Evolutionary conservation across 202 grass and related monocot genomes (phyloP), one percentile per base, ranked within the genome.

Genomic region (Bolboschoenoplectus hybrid): DNA sequence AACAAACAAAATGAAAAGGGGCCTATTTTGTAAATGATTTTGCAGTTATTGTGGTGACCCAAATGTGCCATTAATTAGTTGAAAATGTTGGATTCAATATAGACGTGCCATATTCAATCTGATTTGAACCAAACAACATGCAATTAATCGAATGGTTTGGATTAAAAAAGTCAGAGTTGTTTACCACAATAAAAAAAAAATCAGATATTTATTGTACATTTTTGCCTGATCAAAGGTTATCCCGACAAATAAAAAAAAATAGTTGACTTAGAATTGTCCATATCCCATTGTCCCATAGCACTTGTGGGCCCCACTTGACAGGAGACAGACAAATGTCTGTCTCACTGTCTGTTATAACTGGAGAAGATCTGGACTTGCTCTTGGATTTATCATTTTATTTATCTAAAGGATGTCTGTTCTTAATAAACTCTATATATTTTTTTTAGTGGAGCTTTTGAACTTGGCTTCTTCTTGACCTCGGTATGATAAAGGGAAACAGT

Each of bases 391-490:
- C 34, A 10, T 4, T 3, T 67, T 3, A 3, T 12, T 55, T 40
- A 12, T 79, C 52, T 3, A 58, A 35, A 79, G 75, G 52, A 60
- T 60, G 52, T 79, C 35, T 79, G 75, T 43, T 79, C 50, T 58
- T 80, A 80, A 80, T 80, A 41, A 60, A 80, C 16, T 41, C 13
- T 16, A 41, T 41, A 74, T 58, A 17, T n/a, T 9, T 79, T 40
- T 74, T 41, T 43, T 60, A 20, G 51, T 61, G 75, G 75, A 80
- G 36, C 75, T 60, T 80, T 80, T 61, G 35, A 80, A 80, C 53
- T 80, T 61, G 13, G 13, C 36, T 80, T 61, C 35, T 79, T 79
- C 35, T 79, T 79, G 35, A 52, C 75, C 52, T 79, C 35, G 51
- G 35, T 56, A 58, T 17, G 75, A 61, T 80, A 79, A 78, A 79